A percentile compares a stretch with the other conserved stretches of the same genome.
phyloP scores from a whole-genome alignment of 345 rosid genomes.

The Citrus unshiu region DNA sequence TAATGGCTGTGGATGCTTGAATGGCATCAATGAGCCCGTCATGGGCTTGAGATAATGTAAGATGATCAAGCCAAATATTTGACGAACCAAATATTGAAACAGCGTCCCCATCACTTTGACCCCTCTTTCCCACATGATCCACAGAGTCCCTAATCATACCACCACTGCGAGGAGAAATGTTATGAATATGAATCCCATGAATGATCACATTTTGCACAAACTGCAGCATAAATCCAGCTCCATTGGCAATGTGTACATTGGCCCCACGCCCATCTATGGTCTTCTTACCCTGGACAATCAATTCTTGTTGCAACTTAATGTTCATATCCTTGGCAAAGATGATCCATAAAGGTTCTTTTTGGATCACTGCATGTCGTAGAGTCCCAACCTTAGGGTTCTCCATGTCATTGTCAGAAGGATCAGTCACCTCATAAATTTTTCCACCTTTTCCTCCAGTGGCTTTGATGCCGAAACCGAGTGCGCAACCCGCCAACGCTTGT shows the following conservation, averaged over 20 bases:
- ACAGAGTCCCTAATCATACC: constrained; percentile 69
- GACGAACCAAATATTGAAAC: constrained; percentile 57
- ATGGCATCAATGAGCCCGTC: constrained; percentile 71
- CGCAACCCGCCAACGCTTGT: constrained; percentile 56
- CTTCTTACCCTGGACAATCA: constrained; percentile 49
- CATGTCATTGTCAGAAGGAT: constrained; percentile 47
- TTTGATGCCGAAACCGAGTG: constrained; percentile 59
- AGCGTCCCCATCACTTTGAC: constrained; percentile 62
- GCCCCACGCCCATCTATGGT: constrained; percentile 84
- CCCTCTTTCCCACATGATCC: constrained; percentile 49
- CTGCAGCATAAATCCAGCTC: constrained; percentile 67
- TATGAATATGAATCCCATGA: constrained; percentile 55
- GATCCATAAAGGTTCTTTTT: constrained; percentile 77
- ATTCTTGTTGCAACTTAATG: constrained; percentile 56
- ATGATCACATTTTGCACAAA: constrained; percentile 68
- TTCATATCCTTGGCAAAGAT: constrained; percentile 55
- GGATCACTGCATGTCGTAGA: constrained; percentile 66
- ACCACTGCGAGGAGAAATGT: constrained; percentile 36
- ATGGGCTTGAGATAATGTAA: constrained; percentile 46
- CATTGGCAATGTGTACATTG: constrained; percentile 49
- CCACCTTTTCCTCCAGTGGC: constrained; percentile 66
- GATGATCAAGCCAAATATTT: constrained; percentile 70
- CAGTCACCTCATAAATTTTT: constrained; percentile 49
- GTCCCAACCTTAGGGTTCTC: constrained; percentile 68
- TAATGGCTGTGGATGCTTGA: background rate